phyloP scores from a whole-genome alignment of 345 rosid genomes.

The Noccaea bulbosa region DNA sequence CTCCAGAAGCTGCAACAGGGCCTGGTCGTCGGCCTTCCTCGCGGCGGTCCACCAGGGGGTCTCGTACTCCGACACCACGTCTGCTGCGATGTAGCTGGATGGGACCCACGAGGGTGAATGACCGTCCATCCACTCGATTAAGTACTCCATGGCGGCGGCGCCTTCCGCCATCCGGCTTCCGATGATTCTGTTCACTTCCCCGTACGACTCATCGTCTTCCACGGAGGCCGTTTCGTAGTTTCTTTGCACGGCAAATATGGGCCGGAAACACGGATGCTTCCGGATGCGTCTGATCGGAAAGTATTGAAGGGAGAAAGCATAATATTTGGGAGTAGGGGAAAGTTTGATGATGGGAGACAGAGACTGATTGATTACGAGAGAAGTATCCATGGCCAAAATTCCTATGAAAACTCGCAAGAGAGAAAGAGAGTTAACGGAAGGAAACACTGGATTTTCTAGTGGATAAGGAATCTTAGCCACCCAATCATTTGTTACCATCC shows the following conservation, averaged over 20 bases:
- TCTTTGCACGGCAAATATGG: conserved; percentile 49
- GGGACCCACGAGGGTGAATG: conserved; percentile 88
- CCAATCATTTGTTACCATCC: conserved; percentile 23
- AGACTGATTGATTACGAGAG: conserved; percentile 49
- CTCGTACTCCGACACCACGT: conserved; percentile 87
- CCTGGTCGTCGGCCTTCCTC: conserved; percentile 75
- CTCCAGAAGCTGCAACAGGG: conserved; percentile 51
- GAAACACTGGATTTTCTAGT: conserved; percentile 19
- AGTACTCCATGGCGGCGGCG: conserved; percentile 72
- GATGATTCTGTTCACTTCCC: conserved; percentile 77
- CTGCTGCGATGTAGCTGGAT: conserved; percentile 69
- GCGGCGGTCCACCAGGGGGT: conserved; percentile 97
- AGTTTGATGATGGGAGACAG: conserved; percentile 54
- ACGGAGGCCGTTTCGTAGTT: conserved; percentile 51
- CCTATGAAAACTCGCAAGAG: not conserved
- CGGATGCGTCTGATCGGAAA: conserved; percentile 29
- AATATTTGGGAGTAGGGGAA: conserved; percentile 6
- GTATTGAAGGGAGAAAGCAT: conserved; percentile 22
- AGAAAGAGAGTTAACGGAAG: not conserved
- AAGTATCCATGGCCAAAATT: conserved; percentile 52
- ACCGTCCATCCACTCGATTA: conserved; percentile 91
- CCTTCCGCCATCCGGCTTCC: conserved; percentile 65
- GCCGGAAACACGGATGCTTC: conserved; percentile 31
- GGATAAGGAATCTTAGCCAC: conserved; percentile 40
- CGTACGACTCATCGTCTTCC: conserved; percentile 63